Percentiles rank a stretch among this genome's conserved stretches.
Evolutionary conservation across 2,329 filamentous ascomycete species (phyloP).

Genomic region (Pestalotiopsis sp.): DNA sequence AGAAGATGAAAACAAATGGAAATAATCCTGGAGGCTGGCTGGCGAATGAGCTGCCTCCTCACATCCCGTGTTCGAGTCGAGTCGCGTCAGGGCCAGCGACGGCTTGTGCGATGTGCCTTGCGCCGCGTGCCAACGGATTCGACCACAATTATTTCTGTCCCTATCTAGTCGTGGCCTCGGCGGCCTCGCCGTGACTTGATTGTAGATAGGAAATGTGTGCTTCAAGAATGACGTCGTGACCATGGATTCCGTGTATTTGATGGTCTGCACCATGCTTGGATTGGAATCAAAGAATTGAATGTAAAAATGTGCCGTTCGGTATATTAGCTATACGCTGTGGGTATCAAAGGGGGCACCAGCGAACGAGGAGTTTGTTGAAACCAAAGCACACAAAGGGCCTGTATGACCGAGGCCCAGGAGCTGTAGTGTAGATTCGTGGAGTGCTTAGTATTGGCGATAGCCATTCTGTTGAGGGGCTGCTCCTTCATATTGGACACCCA

Average conservation of each 20-base stretch:
- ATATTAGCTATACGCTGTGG: background rate
- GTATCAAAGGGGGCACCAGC: background rate
- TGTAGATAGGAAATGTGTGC: background rate
- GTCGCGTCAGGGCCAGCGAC: background rate
- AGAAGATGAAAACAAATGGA: background rate
- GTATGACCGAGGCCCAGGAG: background rate
- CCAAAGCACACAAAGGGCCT: background rate
- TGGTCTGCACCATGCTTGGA: background rate
- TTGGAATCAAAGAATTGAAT: background rate
- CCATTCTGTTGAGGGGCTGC: constrained; percentile 51
- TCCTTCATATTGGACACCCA: constrained; percentile 64
- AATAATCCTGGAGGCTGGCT: background rate
- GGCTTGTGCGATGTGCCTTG: background rate
- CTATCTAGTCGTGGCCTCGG: no score
- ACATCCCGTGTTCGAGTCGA: background rate
- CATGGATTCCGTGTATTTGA: background rate
- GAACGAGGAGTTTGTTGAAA: background rate
- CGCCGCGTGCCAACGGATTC: background rate
- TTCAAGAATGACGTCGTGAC: background rate
- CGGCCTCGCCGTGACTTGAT: no score
- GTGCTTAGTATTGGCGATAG: constrained; percentile 32
- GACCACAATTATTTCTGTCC: background rate
- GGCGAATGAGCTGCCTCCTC: background rate
- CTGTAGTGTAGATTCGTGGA: background rate
- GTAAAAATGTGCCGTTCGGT: background rate